Evolutionary conservation across 805 yeast genomes (phyloP).

Genomic region (Yamadazyma sp.): DNA sequence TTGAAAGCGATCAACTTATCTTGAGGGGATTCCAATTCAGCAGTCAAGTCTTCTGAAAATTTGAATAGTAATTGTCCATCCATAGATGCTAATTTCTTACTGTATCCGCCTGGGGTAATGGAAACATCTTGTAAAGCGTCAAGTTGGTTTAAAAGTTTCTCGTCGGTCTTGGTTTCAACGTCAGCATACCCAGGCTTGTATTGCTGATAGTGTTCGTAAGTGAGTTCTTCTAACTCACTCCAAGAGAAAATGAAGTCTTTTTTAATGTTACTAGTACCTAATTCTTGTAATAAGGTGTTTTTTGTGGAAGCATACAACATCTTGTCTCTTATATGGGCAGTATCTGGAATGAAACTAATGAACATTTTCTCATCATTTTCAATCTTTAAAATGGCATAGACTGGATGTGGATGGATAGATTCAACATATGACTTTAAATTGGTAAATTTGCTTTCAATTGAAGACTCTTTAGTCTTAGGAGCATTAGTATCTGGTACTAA

Average conservation of each 20-base stretch:
- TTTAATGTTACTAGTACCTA: constrained; percentile 60
- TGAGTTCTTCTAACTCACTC: constrained; percentile 56
- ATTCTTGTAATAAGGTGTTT: constrained; percentile 66
- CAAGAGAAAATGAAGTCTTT: constrained; percentile 42
- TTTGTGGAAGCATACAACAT: constrained; percentile 95
- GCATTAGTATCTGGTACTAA: constrained; percentile 28
- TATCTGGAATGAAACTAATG: constrained; percentile 83
- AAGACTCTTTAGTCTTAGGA: constrained; percentile 11
- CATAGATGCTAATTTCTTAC: constrained; percentile 37
- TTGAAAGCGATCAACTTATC: constrained; percentile 42
- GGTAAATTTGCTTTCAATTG: constrained; percentile 17
- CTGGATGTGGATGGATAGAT: constrained; percentile 32
- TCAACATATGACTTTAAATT: constrained; percentile 20
- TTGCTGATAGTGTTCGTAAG: constrained; percentile 42
- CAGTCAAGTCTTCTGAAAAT: constrained; percentile 25
- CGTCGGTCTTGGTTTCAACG: constrained; percentile 49
- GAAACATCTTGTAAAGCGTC: constrained; percentile 31
- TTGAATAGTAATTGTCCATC: constrained; percentile 21
- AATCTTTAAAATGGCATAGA: constrained; percentile 27
- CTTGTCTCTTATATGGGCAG: constrained; percentile 74
- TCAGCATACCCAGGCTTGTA: constrained; percentile 21
- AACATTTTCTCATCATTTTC: constrained; percentile 39
- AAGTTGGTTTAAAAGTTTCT: constrained; percentile 47
- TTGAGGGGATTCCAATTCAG: constrained; percentile 20
- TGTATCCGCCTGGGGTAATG: constrained; percentile 11